phyloP scores from a whole-genome alignment of 192 early-diverging fungal genomes.

The Podila verticillata region DNA sequence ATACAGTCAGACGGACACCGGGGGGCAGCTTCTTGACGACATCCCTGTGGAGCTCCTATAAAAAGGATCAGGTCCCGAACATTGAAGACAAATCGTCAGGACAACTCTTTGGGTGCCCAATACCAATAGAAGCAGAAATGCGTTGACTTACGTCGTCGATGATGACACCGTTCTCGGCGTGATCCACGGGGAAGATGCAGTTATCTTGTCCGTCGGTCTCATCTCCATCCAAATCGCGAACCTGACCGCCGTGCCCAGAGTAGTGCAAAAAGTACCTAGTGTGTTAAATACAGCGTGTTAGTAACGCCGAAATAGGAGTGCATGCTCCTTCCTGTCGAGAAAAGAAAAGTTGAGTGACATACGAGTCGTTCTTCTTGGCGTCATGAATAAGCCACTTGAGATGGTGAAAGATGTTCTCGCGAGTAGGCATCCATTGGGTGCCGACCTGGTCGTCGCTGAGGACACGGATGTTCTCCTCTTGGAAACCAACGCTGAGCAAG shows the following conservation, averaged over 20 bases:
- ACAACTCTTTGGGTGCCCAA: slow-evolving; percentile 4
- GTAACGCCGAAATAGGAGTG: not conserved
- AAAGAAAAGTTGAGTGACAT: slow-evolving; percentile 7
- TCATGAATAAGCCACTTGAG: slow-evolving; percentile 62
- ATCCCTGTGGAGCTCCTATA: slow-evolving; percentile 47
- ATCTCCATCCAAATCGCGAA: slow-evolving; percentile 50
- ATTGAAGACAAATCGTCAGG: too few relatives aligned
- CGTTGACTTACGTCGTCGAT: slow-evolving; percentile 53
- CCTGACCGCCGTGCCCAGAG: slow-evolving; percentile 50
- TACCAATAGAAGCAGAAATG: too few relatives aligned
- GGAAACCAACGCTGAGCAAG: slow-evolving; percentile 20
- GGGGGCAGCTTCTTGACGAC: slow-evolving; percentile 58
- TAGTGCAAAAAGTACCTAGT: slow-evolving; percentile 51
- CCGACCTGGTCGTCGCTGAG: slow-evolving; percentile 56
- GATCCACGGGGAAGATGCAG: slow-evolving; percentile 53
- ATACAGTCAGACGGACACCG: slow-evolving; percentile 72
- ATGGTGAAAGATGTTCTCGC: slow-evolving; percentile 57
- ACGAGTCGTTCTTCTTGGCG: slow-evolving; percentile 59
- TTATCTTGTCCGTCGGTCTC: slow-evolving; percentile 50
- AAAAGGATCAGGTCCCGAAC: not conserved
- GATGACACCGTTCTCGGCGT: slow-evolving; percentile 39
- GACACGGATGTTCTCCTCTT: slow-evolving; percentile 50
- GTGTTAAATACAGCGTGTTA: not conserved
- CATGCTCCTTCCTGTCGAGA: not conserved
- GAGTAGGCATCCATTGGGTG: slow-evolving; percentile 52